A percentile compares a stretch with the other conserved stretches of the same genome.
Conservation (phyloP, 106 monocot genomes). For the Apostasia shenzhenica region DNA sequence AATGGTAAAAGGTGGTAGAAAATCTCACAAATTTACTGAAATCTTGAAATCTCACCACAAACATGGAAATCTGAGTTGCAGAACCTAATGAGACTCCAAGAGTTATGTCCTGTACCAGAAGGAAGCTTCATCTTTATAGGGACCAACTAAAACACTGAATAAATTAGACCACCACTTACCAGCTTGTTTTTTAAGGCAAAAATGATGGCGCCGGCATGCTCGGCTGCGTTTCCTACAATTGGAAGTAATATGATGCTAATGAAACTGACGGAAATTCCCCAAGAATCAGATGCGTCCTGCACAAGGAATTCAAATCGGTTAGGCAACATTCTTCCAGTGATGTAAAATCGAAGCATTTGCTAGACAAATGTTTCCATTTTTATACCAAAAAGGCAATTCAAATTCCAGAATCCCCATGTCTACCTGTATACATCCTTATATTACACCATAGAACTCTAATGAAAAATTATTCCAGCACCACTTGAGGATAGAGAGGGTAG, state of each 20-base stretch:
- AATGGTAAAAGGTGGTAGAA: no score
- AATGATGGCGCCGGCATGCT: conserved; percentile 69
- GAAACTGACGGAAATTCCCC: conserved; percentile 49
- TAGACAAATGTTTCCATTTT: no score
- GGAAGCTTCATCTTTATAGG: background rate
- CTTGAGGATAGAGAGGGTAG: no score
- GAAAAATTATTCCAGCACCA: no score
- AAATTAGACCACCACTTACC: conserved; percentile 17
- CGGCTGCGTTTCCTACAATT: conserved; percentile 66
- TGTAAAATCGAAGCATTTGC: no score
- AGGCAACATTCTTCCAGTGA: no score
- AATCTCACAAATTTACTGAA: background rate
- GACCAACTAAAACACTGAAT: background rate
- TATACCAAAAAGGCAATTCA: no score
- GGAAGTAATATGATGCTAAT: conserved; percentile 64
- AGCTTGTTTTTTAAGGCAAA: conserved; percentile 66
- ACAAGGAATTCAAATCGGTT: background rate
- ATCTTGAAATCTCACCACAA: conserved; percentile 53
- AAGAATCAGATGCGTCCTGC: conserved; percentile 50
- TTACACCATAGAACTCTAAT: no score
- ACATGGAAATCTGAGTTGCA: conserved; percentile 88
- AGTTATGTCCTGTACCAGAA: conserved; percentile 66
- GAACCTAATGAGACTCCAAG: conserved; percentile 89
- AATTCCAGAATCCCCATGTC: no score
- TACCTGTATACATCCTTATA: no score